These are phyloP conservation scores for Leccinum arenicola DNA, from an alignment of 768 basidiomycete genomes.

Conservation along the genomic window DNA sequence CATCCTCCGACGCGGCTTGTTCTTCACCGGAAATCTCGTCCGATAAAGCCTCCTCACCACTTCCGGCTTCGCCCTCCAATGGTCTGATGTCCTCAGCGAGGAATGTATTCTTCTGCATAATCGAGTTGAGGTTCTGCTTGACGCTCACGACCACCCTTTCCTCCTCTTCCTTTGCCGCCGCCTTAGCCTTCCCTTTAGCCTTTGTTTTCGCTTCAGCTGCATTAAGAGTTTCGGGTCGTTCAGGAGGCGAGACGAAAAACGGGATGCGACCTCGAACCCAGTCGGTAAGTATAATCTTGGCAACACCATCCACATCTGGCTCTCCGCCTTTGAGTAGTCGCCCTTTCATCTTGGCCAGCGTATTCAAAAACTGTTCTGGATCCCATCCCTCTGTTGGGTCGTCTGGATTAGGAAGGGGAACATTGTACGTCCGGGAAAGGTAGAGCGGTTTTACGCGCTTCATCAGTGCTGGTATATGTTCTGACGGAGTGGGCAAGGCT, in stretches of 20 bases:
- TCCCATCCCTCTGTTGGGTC: constrained; percentile 56
- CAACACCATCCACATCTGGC: constrained; percentile 86
- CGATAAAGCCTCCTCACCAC: constrained; percentile 28
- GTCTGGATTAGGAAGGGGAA: constrained; percentile 59
- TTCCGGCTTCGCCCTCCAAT: constrained; percentile 50
- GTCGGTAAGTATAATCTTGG: constrained; percentile 93
- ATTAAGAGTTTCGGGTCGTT: constrained; percentile 70
- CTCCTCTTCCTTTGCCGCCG: constrained; percentile 26
- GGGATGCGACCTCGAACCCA: constrained; percentile 98
- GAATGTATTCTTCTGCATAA: constrained; percentile 88
- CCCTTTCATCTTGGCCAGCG: constrained; percentile 87
- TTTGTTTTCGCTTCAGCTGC: constrained; percentile 48
- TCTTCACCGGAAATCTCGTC: constrained; percentile 38
- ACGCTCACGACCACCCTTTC: constrained; percentile 55
- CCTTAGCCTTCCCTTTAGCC: constrained; percentile 51
- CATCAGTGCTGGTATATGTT: constrained; percentile 87
- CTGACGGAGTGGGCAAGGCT: constrained; percentile 87
- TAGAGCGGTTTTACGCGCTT: constrained; percentile 91
- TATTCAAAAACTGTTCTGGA: constrained; percentile 77
- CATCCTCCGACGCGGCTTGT: constrained; percentile 36
- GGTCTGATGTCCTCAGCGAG: constrained; percentile 78
- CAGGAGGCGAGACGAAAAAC: constrained; percentile 92
- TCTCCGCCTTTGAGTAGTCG: constrained; percentile 93
- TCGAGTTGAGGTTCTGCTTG: constrained; percentile 81
- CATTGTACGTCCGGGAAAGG: constrained; percentile 79